Evolutionary conservation across 1,284 basidiomycete genomes (phyloP).

Genomic region (Pholiota adiposa): DNA sequence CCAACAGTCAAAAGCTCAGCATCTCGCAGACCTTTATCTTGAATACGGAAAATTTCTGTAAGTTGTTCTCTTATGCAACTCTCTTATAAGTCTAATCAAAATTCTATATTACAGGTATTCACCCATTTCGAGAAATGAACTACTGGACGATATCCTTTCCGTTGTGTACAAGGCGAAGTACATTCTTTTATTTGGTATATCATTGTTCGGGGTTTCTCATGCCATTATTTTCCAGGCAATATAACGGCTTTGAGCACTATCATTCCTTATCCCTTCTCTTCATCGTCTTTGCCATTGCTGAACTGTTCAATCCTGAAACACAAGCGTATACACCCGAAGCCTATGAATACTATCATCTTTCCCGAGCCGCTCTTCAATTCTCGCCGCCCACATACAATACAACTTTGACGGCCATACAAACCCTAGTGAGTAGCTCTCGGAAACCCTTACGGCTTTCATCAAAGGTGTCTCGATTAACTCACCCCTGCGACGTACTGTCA

Average conservation of each 20-base stretch:
- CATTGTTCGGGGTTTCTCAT: not conserved
- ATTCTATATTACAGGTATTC: conserved; percentile 14
- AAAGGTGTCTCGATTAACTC: not conserved
- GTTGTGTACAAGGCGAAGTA: conserved; percentile 33
- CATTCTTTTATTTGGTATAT: not conserved
- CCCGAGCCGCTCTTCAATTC: conserved; percentile 59
- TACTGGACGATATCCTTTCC: conserved; percentile 56
- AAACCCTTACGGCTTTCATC: not conserved
- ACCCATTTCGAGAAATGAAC: conserved; percentile 50
- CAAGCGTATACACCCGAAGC: conserved; percentile 48
- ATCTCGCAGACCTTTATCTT: conserved; percentile 55
- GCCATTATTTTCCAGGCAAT: conserved; percentile 11
- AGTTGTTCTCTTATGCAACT: conserved; percentile 23
- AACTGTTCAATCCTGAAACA: conserved; percentile 40
- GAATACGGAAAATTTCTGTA: conserved; percentile 61
- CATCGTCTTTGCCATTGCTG: conserved; percentile 63
- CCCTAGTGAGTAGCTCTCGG: conserved; percentile 44
- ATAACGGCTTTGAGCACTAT: conserved; percentile 39
- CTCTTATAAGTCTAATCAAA: not conserved
- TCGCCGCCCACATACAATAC: conserved; percentile 66
- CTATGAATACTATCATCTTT: conserved; percentile 58
- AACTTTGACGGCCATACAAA: conserved; percentile 62
- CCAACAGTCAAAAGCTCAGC: conserved; percentile 49
- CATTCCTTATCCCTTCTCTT: conserved; percentile 64
- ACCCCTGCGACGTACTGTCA: conserved; percentile 9